A percentile compares a stretch with the other conserved stretches of the same genome.
These are phyloP conservation scores for Gnomoniopsis smithogilvyi DNA, from an alignment of 2,329 filamentous ascomycete species.

Conservation along the genomic window DNA sequence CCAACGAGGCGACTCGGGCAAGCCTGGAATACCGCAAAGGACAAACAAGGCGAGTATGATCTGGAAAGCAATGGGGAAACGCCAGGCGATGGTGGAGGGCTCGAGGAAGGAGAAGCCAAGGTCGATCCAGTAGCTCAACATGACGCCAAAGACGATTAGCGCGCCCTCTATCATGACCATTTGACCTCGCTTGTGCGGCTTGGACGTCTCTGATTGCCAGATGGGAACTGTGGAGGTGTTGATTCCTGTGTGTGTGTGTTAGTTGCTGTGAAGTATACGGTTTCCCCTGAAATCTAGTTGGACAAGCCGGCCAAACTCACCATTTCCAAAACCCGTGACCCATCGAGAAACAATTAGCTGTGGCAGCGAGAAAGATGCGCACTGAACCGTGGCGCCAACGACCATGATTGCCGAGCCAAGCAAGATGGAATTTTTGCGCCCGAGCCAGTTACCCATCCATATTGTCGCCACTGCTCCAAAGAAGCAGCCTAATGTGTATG, in stretches of 20 bases:
- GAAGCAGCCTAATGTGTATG: slow-evolving; percentile 19
- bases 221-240: slow-evolving; percentile 19
- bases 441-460: slow-evolving; percentile 17
- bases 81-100: slow-evolving; percentile 29
- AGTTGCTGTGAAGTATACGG: background rate
- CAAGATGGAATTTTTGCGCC: slow-evolving; percentile 16
- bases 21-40: slow-evolving; percentile 14
- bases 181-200: slow-evolving; percentile 15
- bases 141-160: slow-evolving; percentile 68
- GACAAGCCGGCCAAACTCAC: background rate
- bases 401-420: slow-evolving; percentile 16
- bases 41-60: slow-evolving; percentile 20
- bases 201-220: slow-evolving; percentile 19
- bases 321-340: slow-evolving; percentile 16
- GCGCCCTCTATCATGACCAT: slow-evolving; percentile 20
- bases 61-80: slow-evolving; percentile 28
- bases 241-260: slow-evolving; percentile 4
- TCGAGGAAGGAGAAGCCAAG: slow-evolving; percentile 17
- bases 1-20: slow-evolving; percentile 20
- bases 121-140: slow-evolving; percentile 59
- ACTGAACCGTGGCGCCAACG: slow-evolving; percentile 16
- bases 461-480: slow-evolving; percentile 18
- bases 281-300: too few relatives aligned
- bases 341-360: slow-evolving; percentile 17
- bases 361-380: slow-evolving; percentile 11